These are phyloP conservation scores for Coemansia sp. DNA, from an alignment of 371 early-diverging fungal species.

Conservation along the genomic window DNA sequence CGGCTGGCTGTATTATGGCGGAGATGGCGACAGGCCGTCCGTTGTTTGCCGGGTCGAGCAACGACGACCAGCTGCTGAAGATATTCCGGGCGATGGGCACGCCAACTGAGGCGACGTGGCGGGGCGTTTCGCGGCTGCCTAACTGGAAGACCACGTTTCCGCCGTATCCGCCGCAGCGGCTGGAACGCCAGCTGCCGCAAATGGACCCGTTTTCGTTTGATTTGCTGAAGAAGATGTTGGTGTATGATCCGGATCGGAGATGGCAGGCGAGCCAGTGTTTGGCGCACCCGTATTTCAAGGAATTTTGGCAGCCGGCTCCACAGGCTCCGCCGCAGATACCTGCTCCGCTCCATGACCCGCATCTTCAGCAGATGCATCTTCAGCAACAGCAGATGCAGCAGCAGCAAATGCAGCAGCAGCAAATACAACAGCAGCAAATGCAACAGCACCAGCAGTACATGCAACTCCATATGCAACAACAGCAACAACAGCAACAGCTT, in stretches of 20 bases:
- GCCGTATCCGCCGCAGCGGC: conserved; percentile 64
- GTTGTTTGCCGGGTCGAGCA: conserved; percentile 92
- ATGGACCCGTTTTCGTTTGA: conserved; percentile 76
- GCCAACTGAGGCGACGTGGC: conserved; percentile 84
- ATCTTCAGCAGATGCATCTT: conserved; percentile 40
- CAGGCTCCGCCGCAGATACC: conserved; percentile 49
- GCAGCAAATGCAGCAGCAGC: conserved; percentile 26
- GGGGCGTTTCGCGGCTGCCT: conserved; percentile 79
- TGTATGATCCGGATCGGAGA: conserved; percentile 79
- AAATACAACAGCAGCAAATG: conserved; percentile 40
- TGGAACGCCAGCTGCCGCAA: conserved; percentile 71
- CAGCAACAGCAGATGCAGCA: conserved; percentile 29
- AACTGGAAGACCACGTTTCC: conserved; percentile 82
- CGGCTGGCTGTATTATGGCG: conserved; percentile 97
- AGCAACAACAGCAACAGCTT: conserved; percentile 19
- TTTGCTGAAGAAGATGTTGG: conserved; percentile 72
- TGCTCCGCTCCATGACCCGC: conserved; percentile 45
- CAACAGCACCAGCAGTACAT: conserved; percentile 29
- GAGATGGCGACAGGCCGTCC: conserved; percentile 94
- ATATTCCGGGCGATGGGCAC: conserved; percentile 90
- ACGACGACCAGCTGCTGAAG: conserved; percentile 83
- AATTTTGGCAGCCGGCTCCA: conserved; percentile 52
- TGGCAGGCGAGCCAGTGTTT: conserved; percentile 86
- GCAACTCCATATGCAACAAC: conserved; percentile 24
- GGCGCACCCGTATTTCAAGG: conserved; percentile 78